A percentile compares a stretch with the other conserved stretches of the same genome.
These are phyloP conservation scores for Samsoniella hepiali DNA, from an alignment of 2,329 filamentous ascomycete species.

Conservation along the genomic window DNA sequence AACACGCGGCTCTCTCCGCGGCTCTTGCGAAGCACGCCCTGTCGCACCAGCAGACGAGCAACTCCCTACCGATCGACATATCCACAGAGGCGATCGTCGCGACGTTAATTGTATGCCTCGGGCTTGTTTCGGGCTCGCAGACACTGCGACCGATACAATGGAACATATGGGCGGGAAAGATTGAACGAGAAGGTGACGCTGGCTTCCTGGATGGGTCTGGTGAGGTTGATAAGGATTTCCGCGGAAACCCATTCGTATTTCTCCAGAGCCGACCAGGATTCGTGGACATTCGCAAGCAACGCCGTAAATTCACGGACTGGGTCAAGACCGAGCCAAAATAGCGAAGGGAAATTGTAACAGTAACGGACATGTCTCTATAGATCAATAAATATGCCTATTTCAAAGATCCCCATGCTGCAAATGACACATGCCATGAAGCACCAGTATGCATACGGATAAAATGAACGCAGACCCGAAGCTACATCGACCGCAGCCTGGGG, in stretches of 20 bases:
- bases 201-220: conserved; percentile 56
- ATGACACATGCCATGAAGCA: not conserved
- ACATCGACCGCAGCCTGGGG: not conserved
- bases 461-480: not conserved
- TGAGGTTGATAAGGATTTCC: conserved; percentile 65
- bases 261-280: conserved; percentile 83
- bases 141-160: conserved; percentile 81
- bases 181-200: conserved; percentile 71
- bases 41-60: conserved; percentile 38
- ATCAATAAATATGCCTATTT: not conserved
- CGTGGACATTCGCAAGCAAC: conserved; percentile 78
- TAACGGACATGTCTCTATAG: not conserved
- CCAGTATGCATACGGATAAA: not conserved
- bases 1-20: conserved; percentile 75
- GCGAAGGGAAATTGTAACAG: conserved; percentile 17
- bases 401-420: not conserved
- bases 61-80: conserved; percentile 77
- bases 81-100: conserved; percentile 80
- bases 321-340: conserved; percentile 40
- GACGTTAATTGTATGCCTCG: conserved; percentile 75
- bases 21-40: conserved; percentile 44
- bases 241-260: conserved; percentile 74
- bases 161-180: conserved; percentile 76
- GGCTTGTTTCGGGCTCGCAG: conserved; percentile 75
- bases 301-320: conserved; percentile 77